These are phyloP conservation scores for Fusarium udum DNA, from an alignment of 2,329 filamentous ascomycete genomes.

Conservation along the genomic window DNA sequence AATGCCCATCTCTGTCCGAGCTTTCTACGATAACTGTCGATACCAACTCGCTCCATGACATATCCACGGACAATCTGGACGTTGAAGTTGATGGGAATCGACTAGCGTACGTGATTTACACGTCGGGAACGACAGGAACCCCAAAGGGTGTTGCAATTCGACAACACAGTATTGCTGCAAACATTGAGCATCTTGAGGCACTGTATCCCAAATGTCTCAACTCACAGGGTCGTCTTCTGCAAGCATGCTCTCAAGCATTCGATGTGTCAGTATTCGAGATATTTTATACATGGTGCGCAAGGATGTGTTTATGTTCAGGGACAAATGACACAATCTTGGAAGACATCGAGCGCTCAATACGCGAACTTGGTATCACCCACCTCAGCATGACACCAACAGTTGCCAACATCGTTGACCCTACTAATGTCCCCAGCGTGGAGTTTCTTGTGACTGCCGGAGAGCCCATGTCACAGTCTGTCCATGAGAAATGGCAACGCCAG, in stretches of 20 bases:
- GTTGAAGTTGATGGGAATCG: conserved; percentile 56
- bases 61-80: conserved; percentile 50
- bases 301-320: conserved; percentile 81
- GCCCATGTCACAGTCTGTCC: conserved; percentile 76
- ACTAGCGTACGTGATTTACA: conserved; percentile 82
- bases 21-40: conserved; percentile 50
- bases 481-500: conserved; percentile 72
- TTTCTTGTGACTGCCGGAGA: conserved; percentile 87
- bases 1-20: conserved; percentile 16
- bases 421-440: conserved; percentile 73
- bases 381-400: conserved; percentile 88
- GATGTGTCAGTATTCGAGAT: conserved; percentile 92
- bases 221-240: conserved; percentile 70
- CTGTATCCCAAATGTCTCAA: conserved; percentile 67
- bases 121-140: conserved; percentile 81
- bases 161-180: conserved; percentile 78
- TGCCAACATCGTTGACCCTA: conserved; percentile 75
- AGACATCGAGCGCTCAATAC: conserved; percentile 75
- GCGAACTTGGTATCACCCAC: conserved; percentile 74
- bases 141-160: conserved; percentile 85
- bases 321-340: conserved; percentile 78
- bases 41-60: conserved; percentile 36
- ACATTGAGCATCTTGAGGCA: conserved; percentile 71
- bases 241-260: conserved; percentile 86
- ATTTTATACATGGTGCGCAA: conserved; percentile 82